Percentiles rank a stretch among this genome's conserved stretches.
phyloP scores from a whole-genome alignment of 345 rosid species.

The Cardiospermum halicacabum region DNA sequence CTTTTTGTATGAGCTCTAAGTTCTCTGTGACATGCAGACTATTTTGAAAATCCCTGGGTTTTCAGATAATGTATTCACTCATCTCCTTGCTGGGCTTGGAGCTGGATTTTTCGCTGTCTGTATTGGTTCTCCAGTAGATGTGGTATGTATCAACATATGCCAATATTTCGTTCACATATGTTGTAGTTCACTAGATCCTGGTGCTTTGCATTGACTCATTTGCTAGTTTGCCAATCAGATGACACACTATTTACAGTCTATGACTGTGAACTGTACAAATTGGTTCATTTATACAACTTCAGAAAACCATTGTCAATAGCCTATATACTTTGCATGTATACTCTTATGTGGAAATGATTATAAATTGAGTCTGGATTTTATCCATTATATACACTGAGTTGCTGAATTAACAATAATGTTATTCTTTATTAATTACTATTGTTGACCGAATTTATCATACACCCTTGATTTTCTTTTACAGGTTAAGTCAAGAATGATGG shows the following conservation, averaged over 20 bases:
- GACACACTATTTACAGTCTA: neutral
- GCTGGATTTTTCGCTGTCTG: slow-evolving; percentile 98
- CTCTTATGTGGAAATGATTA: neutral
- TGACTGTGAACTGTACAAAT: neutral
- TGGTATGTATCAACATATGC: slow-evolving; percentile 51
- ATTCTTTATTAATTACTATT: no score
- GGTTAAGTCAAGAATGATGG: slow-evolving; percentile 99
- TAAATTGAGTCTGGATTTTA: slow-evolving; percentile 4
- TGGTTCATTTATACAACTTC: neutral
- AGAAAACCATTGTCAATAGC: neutral
- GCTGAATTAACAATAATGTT: no score
- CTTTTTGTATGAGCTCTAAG: slow-evolving; percentile 12
- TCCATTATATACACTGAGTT: neutral
- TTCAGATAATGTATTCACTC: slow-evolving; percentile 87
- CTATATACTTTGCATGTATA: neutral
- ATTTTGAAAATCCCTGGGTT: slow-evolving; percentile 96
- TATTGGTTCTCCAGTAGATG: slow-evolving; percentile 98
- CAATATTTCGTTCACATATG: neutral
- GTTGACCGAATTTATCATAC: slow-evolving; percentile 7
- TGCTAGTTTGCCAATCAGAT: slow-evolving; percentile 2
- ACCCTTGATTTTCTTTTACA: slow-evolving; percentile 25
- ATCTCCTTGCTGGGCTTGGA: slow-evolving; percentile 87
- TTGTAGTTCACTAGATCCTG: neutral
- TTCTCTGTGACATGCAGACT: slow-evolving; percentile 44
- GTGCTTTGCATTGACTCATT: slow-evolving; percentile 1